Evolutionary conservation across 345 rosid genomes (phyloP).

Genomic region (Dipteronia sinensis): DNA sequence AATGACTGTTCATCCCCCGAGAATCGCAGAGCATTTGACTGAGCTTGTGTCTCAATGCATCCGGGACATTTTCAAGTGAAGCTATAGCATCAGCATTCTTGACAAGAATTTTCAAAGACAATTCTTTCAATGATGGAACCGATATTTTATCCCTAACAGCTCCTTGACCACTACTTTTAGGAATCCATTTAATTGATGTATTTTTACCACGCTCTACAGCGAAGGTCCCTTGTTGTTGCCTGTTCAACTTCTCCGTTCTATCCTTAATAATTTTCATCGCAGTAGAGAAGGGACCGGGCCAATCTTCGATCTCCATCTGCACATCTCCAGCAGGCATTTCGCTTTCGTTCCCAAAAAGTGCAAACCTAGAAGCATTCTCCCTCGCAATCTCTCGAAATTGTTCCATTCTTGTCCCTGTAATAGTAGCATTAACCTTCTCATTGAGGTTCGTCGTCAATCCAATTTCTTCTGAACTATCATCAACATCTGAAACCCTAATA

Average conservation of each 20-base stretch:
- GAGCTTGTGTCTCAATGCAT: conserved; percentile 61
- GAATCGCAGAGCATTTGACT: conserved; percentile 74
- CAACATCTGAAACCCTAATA: conserved; percentile 9
- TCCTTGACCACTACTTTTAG: conserved; percentile 37
- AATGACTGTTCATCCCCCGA: conserved; percentile 51
- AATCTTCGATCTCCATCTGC: conserved; percentile 55
- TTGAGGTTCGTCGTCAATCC: conserved; percentile 4
- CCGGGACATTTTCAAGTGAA: conserved; percentile 85
- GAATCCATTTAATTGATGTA: conserved; percentile 59
- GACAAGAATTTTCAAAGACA: conserved; percentile 57
- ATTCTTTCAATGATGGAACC: conserved; percentile 61
- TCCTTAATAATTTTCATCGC: conserved; percentile 91
- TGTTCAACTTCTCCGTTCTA: conserved; percentile 40
- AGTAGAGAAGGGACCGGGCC: conserved; percentile 99
- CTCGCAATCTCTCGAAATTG: conserved; percentile 61
- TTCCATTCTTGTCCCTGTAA: conserved; percentile 33
- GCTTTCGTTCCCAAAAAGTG: conserved; percentile 48
- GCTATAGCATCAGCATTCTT: conserved; percentile 75
- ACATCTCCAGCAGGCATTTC: conserved; percentile 35
- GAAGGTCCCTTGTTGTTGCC: conserved; percentile 11
- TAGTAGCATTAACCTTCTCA: conserved; percentile 14
- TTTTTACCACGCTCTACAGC: conserved; percentile 26
- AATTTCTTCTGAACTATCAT: conserved; percentile 18
- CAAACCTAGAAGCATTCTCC: conserved; percentile 69
- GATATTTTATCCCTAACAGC: conserved; percentile 16